phyloP scores from a whole-genome alignment of 1,284 basidiomycete genomes.

The Sanghuangporus sanghuang region DNA sequence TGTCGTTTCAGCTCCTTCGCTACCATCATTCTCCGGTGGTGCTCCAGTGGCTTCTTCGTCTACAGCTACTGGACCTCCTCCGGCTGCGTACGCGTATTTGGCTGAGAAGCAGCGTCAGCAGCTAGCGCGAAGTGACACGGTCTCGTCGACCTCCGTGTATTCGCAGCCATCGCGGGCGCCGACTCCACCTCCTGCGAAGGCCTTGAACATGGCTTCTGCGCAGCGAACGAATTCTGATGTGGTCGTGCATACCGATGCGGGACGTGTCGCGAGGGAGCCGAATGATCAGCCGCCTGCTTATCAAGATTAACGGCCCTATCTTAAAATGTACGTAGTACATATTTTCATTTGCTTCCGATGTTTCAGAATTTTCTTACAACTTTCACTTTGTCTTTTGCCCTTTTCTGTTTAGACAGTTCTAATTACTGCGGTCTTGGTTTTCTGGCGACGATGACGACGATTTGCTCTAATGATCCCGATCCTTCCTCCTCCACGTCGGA shows the following conservation, averaged over 20 bases:
- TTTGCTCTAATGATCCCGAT: neutral
- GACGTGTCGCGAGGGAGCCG: neutral
- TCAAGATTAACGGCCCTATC: neutral
- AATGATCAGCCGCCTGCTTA: constrained; percentile 8
- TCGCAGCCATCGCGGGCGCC: constrained; percentile 10
- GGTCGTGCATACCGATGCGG: constrained; percentile 15
- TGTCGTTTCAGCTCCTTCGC: neutral
- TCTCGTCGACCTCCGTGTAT: constrained; percentile 11
- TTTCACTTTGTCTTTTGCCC: too few relatives aligned
- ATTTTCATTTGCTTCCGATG: neutral
- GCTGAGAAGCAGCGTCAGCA: neutral
- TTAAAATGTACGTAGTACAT: neutral
- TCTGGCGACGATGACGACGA: neutral
- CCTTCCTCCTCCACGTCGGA: neutral
- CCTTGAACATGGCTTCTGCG: neutral
- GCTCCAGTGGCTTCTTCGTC: neutral
- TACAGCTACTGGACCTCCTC: neutral
- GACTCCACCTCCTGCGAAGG: neutral
- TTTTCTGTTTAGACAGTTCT: neutral
- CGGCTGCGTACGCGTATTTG: neutral
- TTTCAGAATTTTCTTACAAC: neutral
- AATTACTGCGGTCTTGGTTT: neutral
- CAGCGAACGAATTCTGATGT: constrained; percentile 2
- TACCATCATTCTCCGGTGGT: neutral
- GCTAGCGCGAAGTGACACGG: neutral